These are phyloP conservation scores for Xylaria venustula DNA, from an alignment of 495 filamentous ascomycete genomes.

Conservation along the genomic window DNA sequence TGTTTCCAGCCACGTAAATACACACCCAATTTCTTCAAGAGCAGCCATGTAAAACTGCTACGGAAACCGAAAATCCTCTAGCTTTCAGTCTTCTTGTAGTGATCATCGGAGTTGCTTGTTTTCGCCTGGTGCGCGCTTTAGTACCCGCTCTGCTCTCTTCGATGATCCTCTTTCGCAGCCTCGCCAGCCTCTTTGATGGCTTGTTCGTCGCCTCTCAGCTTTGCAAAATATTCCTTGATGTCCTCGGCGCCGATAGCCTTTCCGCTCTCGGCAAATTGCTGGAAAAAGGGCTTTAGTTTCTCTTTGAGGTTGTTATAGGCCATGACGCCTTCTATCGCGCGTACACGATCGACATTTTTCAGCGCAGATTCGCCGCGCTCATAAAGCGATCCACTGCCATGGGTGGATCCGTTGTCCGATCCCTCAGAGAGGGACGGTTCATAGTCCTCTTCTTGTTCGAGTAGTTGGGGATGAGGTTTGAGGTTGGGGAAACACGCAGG, in stretches of 20 bases:
- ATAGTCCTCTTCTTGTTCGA: constrained; percentile 92
- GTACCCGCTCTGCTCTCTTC: constrained; percentile 62
- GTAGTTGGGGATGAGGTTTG: constrained; percentile 66
- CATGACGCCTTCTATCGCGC: constrained; percentile 96
- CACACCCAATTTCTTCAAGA: not conserved
- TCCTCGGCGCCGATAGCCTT: constrained; percentile 86
- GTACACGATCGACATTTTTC: constrained; percentile 83
- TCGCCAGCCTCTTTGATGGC: constrained; percentile 49
- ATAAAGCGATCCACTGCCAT: constrained; percentile 66
- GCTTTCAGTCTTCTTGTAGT: not conserved
- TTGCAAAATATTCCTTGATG: constrained; percentile 94
- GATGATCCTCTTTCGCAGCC: constrained; percentile 42
- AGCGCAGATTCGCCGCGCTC: constrained; percentile 89
- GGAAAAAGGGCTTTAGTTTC: constrained; percentile 86
- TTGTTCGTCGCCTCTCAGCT: constrained; percentile 79
- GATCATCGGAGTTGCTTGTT: not conserved
- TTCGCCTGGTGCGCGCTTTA: constrained; percentile 18
- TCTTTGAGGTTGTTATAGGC: constrained; percentile 94
- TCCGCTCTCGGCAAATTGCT: constrained; percentile 89
- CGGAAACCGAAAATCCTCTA: not conserved
- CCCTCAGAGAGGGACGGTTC: constrained; percentile 74
- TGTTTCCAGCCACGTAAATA: not conserved
- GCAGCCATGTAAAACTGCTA: not conserved
- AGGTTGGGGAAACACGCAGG: constrained; percentile 73
- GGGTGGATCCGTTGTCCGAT: constrained; percentile 45